Evolutionary conservation across 192 early-diverging fungal species (phyloP).

Genomic region (Oehlia diaphana): DNA sequence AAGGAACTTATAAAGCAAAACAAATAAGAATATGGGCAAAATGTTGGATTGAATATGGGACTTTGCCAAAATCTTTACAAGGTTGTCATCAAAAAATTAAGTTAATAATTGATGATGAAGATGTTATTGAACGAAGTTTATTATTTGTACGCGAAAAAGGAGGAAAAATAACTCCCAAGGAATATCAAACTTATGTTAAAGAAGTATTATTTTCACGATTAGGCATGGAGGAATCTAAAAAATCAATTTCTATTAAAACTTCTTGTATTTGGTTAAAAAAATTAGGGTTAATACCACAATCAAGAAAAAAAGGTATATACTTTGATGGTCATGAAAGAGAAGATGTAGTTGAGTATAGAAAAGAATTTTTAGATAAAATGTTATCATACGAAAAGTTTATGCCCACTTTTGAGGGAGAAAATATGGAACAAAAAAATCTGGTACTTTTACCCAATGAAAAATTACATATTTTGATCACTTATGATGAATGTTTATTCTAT

Average conservation of each 20-base stretch:
- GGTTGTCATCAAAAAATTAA: background rate
- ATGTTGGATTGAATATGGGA: background rate
- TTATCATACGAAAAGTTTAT: no score
- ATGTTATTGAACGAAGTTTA: background rate
- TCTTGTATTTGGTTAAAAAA: background rate
- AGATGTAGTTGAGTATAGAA: background rate
- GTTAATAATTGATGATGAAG: background rate
- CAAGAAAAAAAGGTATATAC: slow-evolving; percentile 12
- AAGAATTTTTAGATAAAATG: background rate
- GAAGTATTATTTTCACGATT: no score
- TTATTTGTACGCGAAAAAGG: background rate
- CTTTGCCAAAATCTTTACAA: background rate
- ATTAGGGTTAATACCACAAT: background rate
- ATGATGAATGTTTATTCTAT: slow-evolving; percentile 14
- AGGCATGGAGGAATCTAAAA: no score
- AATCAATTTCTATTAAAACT: background rate
- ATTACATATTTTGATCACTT: background rate
- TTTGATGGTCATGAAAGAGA: slow-evolving; percentile 12
- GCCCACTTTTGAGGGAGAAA: no score
- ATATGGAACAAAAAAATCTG: no score
- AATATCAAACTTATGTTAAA: background rate
- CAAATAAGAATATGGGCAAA: background rate
- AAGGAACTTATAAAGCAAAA: background rate
- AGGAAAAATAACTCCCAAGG: background rate
- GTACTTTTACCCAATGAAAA: no score